These are phyloP conservation scores for Neofusicoccum kwambonambiense DNA, from an alignment of 2,329 filamentous ascomycete species.

Conservation along the genomic window DNA sequence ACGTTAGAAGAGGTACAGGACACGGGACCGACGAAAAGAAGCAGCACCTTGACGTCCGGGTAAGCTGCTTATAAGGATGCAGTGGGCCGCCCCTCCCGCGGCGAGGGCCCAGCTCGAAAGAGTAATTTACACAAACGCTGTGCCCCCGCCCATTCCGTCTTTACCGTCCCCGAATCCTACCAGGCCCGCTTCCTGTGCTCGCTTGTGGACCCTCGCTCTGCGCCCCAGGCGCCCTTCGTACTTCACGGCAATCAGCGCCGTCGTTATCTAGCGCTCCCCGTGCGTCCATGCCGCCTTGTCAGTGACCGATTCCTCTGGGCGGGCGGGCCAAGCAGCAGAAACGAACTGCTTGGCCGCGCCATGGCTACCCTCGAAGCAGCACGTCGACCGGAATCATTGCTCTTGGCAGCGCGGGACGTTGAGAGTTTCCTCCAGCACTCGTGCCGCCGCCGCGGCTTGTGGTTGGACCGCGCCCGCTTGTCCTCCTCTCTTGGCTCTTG, in stretches of 20 bases:
- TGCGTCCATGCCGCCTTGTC: constrained; percentile 1
- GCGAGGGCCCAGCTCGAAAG: too few species aligned
- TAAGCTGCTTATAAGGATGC: constrained; percentile 7
- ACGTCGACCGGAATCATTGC: background rate
- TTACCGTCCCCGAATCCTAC: background rate
- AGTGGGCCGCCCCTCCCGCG: background rate
- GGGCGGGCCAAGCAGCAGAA: background rate
- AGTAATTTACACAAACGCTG: background rate
- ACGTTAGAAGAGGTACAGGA: background rate
- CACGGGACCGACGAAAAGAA: background rate
- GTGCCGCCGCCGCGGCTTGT: background rate
- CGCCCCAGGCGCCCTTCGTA: background rate
- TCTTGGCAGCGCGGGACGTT: constrained; percentile 5
- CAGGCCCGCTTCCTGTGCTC: background rate
- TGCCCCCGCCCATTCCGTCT: constrained; percentile 1
- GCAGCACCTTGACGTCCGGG: background rate
- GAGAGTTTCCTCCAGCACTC: background rate
- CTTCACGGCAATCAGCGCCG: background rate
- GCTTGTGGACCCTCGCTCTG: background rate
- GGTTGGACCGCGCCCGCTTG: background rate
- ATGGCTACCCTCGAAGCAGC: background rate
- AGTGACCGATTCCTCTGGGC: background rate
- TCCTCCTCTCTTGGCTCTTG: constrained; percentile 1
- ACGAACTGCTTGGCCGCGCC: background rate
- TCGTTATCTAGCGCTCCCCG: constrained; percentile 1